Evolutionary conservation across 164 flowering plant species (phyloP).

Genomic region (Berberis vulgaris): DNA sequence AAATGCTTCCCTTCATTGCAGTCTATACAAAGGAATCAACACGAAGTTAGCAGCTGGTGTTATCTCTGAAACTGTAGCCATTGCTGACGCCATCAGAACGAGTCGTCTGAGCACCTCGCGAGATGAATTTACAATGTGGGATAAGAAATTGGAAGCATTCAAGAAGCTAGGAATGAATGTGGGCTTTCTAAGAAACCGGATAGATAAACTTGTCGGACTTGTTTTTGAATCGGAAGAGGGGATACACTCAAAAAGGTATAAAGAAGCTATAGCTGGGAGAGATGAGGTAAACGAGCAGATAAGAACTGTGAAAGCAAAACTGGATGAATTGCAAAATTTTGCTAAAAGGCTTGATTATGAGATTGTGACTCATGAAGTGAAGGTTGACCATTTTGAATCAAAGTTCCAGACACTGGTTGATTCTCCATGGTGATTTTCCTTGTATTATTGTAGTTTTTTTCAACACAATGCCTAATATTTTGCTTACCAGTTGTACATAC

Average conservation of each 20-base stretch:
- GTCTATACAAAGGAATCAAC: not conserved
- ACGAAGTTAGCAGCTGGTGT: not conserved
- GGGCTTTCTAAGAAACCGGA: not conserved
- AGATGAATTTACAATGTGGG: not conserved
- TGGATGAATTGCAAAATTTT: not conserved
- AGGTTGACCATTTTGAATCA: not conserved
- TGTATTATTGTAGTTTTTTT: not conserved
- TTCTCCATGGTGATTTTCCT: not conserved
- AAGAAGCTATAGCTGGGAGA: not conserved
- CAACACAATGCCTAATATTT: too few relatives aligned
- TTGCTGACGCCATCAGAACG: constrained; percentile 1
- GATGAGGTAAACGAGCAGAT: not conserved
- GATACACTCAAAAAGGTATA: not conserved
- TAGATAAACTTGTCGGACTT: not conserved
- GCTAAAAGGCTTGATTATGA: not conserved
- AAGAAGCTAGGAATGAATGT: constrained; percentile 2
- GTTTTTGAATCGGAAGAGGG: not conserved
- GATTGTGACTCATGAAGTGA: not conserved
- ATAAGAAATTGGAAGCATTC: constrained; percentile 1
- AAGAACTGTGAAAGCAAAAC: not conserved
- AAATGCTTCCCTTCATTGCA: not conserved
- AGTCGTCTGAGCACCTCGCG: not conserved
- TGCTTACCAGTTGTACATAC: too few relatives aligned
- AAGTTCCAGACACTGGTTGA: not conserved
- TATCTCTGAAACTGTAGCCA: not conserved